Base-by-base conservation (phyloP, 768 basidiomycete genomes). In the Boletus subcaerulescens region DNA sequence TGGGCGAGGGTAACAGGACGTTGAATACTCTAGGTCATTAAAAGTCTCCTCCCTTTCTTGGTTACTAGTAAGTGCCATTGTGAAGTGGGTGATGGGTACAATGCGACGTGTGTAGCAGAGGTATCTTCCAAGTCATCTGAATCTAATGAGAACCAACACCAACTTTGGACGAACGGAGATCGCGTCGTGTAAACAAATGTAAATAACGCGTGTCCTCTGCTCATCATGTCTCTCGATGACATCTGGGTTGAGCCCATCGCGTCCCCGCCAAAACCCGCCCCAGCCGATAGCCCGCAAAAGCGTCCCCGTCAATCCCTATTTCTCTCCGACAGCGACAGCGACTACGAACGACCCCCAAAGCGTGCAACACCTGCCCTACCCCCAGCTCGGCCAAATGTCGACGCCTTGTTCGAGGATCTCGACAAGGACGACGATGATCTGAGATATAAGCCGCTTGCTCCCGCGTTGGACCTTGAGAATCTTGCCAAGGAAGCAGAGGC, bases 201-300 rank as follows among this genome's bases (percentile, higher is more conserved):
- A 62, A 68, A 70, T 49, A 71, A 70, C 68, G 65, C 68, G 68
- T 56, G 42, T 46, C 32, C 20, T 35, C 5, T 4, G 14, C 48
- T 45, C 22, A 24, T 43, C 63, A 71, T 71, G 67, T 63, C 78
- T 38, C 65, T 85, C 67, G 79, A 80, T 59, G 74, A 77, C 60
- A 87, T 87, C 66, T 87, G 82, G 82, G 78, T 86, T 60, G 78
- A 77, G 22, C 78, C 81, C 36, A 63, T 76, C 57, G 71, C 66
- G 22, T 62, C 72, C 42, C 56, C 59, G 26, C 42, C 58, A 18
- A 52, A 57, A 18, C 38, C 57, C 18, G 48, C 45, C 4, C 65
- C 72, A 29, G 55, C 61, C 14, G 66, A 67, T 0, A 64, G 50
- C 35, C 62, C 55, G 9, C 32, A 64, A 5, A 74, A 72, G 55